Evolutionary conservation across 2,329 filamentous ascomycete genomes (phyloP).

Genomic region (Curvularia verruculosa): DNA sequence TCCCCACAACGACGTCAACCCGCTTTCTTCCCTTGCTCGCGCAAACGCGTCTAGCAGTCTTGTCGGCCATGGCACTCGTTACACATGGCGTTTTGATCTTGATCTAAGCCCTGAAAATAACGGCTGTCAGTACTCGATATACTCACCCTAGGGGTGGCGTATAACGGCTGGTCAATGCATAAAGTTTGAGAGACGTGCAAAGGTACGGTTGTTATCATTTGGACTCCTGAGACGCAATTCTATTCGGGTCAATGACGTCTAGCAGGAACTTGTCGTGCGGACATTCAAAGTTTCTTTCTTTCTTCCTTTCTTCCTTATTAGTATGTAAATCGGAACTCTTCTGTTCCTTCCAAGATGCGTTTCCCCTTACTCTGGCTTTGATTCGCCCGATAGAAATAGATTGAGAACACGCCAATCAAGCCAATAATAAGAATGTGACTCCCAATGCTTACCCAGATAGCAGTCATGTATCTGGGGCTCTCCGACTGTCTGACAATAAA

Average conservation of each 20-base stretch:
- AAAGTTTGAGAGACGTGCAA: constrained; percentile 1
- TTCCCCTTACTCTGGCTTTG: constrained; percentile 55
- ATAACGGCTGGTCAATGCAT: neutral
- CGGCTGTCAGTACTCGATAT: neutral
- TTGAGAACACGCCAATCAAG: constrained; percentile 59
- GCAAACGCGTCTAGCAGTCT: neutral
- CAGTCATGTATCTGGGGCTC: constrained; percentile 67
- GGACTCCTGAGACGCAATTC: neutral
- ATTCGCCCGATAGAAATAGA: constrained; percentile 62
- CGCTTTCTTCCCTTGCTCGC: constrained; percentile 17
- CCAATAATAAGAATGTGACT: constrained; percentile 63
- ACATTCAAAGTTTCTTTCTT: constrained; percentile 10
- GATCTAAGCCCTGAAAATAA: neutral
- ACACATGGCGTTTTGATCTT: neutral
- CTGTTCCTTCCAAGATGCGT: constrained; percentile 58
- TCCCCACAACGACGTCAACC: constrained; percentile 30
- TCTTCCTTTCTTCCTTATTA: constrained; percentile 20
- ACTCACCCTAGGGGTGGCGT: neutral
- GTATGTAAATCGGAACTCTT: constrained; percentile 55
- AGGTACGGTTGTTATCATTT: neutral
- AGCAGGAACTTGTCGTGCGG: neutral
- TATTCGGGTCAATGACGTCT: neutral
- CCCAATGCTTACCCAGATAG: constrained; percentile 70
- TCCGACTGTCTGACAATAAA: constrained; percentile 68
- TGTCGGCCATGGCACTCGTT: neutral